phyloP scores from a whole-genome alignment of 2,329 filamentous ascomycete genomes.

The Paraphoma sp. region DNA sequence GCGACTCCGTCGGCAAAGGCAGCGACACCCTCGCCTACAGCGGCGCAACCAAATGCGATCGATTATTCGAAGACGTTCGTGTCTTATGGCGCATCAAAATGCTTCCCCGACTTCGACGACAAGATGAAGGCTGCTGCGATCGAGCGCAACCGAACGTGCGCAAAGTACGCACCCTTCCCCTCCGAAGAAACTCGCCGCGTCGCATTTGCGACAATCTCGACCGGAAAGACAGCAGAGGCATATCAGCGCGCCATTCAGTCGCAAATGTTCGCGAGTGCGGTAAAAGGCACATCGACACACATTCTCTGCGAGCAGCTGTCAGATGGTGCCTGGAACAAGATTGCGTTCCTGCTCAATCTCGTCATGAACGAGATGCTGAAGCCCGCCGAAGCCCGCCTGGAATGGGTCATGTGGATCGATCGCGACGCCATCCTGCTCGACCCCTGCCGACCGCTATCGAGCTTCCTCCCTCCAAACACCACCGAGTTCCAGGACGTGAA shows the following conservation, averaged over 20 bases:
- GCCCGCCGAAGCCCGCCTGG: slow-evolving; percentile 46
- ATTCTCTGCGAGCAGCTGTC: slow-evolving; percentile 51
- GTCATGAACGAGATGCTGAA: slow-evolving; percentile 46
- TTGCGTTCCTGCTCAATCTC: slow-evolving; percentile 52
- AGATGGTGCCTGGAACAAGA: slow-evolving; percentile 55
- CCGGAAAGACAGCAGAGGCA: slow-evolving; percentile 34
- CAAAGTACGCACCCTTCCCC: slow-evolving; percentile 19
- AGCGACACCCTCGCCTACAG: neutral
- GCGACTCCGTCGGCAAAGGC: neutral
- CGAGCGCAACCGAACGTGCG: slow-evolving; percentile 17
- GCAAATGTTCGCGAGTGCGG: slow-evolving; percentile 49
- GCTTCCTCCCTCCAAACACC: slow-evolving; percentile 43
- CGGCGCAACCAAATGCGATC: neutral
- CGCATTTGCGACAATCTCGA: slow-evolving; percentile 48
- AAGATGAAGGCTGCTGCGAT: slow-evolving; percentile 11
- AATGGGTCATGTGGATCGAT: slow-evolving; percentile 55
- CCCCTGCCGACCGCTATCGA: slow-evolving; percentile 48
- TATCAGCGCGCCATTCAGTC: slow-evolving; percentile 53
- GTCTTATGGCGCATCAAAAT: slow-evolving; percentile 22
- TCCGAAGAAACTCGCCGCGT: slow-evolving; percentile 14
- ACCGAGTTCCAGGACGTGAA: slow-evolving; percentile 28
- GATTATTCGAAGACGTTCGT: slow-evolving; percentile 14
- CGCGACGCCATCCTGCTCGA: slow-evolving; percentile 54
- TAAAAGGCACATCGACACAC: slow-evolving; percentile 51
- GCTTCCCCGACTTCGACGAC: slow-evolving; percentile 17